Base-by-base conservation (phyloP, 306 rosid species). In the Sphenostylis stenocarpa region DNA sequence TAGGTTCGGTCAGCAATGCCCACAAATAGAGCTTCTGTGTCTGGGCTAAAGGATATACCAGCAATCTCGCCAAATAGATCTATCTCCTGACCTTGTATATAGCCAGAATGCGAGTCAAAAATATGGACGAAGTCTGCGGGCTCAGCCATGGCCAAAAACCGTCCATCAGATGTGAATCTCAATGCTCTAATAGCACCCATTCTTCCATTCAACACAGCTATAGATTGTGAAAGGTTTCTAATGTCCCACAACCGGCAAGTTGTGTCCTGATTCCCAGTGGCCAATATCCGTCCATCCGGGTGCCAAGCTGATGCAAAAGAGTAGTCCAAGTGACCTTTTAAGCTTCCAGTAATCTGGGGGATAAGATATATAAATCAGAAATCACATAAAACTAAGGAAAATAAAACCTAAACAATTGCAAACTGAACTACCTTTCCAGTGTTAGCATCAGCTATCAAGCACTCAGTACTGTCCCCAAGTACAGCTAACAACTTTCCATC, bases 231-330 rank as follows among this genome's bases (percentile, higher is more conserved):
- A 33, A 85, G 87, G 52, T 96, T 91, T 82, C 99, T 92, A 16
- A 89, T 83, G 83, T 96, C 99, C 99, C 99, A 96, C 82, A 96
- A 80, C 48, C 98, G 87, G 84, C 98, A 91, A 77, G 99, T 96
- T 28, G 86, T 92, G 85, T 96, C 99, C 85, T 96, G 99, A 76
- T 92, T 96, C 56, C 99, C 99, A 1, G 98, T 92, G 33, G 99
- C 99, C 78, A 96, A 81, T 49, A 89, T 89, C 47, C 31, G 82
- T 39, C 97, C 97, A 69, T 96, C 87, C 7, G 98, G 99, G 85
- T 96, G 98, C 99, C 99, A 96, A 4, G 97, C 99, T 0, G 98
- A 96, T 19, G 99, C 72, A 66, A 96, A 96, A 31, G 91, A 91
- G 70, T 96, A 92, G 83, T 92, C 99, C 81, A 89, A 78, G 86